Percentiles rank a stretch among this genome's conserved stretches.
phyloP scores from a whole-genome alignment of 1,284 basidiomycete genomes.

The Malassezia equina region DNA sequence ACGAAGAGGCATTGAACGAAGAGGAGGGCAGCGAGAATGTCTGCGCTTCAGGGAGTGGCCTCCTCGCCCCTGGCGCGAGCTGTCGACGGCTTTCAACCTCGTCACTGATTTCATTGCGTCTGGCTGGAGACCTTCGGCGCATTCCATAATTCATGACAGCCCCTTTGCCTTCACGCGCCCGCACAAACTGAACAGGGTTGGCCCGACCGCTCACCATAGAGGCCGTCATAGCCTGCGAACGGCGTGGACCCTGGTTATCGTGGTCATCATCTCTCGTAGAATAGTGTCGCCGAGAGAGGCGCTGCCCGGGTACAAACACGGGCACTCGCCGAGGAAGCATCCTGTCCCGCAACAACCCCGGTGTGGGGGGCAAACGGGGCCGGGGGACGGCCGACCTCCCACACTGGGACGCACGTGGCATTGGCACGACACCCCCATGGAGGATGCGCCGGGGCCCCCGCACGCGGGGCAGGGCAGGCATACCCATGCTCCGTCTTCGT shows the following conservation, averaged over 20 bases:
- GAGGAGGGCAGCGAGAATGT: conserved; percentile 43
- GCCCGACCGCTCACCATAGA: conserved; percentile 8
- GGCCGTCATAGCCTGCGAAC: background rate
- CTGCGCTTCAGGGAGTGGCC: conserved; percentile 36
- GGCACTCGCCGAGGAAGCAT: background rate
- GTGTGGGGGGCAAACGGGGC: background rate
- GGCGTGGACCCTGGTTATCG: background rate
- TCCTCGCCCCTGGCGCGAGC: conserved; percentile 4
- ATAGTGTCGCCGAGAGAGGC: background rate
- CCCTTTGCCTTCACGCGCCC: conserved; percentile 36
- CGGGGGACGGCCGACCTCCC: background rate
- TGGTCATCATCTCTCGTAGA: background rate
- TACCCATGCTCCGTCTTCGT: background rate
- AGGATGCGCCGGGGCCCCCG: background rate
- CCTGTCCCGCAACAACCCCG: background rate
- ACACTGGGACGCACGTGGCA: background rate
- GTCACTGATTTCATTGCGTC: too few species aligned
- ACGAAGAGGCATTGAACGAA: conserved; percentile 40
- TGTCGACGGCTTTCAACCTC: background rate
- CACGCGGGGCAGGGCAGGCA: background rate
- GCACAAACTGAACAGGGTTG: conserved; percentile 12
- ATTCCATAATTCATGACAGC: conserved; percentile 32
- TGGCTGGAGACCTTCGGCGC: background rate
- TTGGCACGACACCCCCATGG: background rate
- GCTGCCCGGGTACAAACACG: background rate